These are phyloP conservation scores for Senna tora DNA, from an alignment of 306 rosid genomes.

Conservation along the genomic window DNA sequence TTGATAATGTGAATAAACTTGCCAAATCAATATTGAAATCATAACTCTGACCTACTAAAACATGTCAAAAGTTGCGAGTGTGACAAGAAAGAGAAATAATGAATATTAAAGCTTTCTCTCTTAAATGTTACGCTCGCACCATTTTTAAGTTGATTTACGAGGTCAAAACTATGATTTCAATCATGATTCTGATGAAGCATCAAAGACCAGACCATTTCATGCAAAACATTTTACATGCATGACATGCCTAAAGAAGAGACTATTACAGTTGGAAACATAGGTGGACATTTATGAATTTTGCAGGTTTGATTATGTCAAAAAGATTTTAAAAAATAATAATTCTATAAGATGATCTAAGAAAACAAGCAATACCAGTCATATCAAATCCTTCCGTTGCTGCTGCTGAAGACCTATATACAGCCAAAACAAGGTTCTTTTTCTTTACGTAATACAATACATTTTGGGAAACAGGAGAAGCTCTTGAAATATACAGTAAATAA, in stretches of 20 bases:
- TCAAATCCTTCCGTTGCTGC: conserved; percentile 54
- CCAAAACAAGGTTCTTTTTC: conserved; percentile 39
- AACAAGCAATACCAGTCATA: conserved; percentile 54
- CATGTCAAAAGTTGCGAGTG: conserved; percentile 3
- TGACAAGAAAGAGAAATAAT: conserved; percentile 14
- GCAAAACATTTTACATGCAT: conserved; percentile 14
- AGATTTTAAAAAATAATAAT: neutral
- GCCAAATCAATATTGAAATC: conserved; percentile 6
- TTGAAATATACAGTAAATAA: conserved; percentile 31
- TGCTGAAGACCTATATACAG: conserved; percentile 61
- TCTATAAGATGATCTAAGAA: conserved; percentile 27
- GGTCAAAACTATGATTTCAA: neutral
- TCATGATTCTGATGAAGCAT: conserved; percentile 14
- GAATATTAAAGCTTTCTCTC: conserved; percentile 10
- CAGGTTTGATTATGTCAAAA: conserved; percentile 15
- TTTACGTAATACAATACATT: conserved; percentile 34
- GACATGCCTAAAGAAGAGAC: conserved; percentile 23
- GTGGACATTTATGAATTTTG: neutral
- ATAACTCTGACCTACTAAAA: conserved; percentile 6
- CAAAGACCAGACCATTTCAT: conserved; percentile 33
- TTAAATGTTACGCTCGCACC: neutral
- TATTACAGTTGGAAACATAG: neutral
- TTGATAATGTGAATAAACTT: neutral
- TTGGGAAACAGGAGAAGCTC: conserved; percentile 25
- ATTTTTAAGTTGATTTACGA: neutral